Evolutionary conservation across 352 stramenopile species (phyloP), one percentile per base, ranked within the genome.

Genomic region (Blastocystis sp.): DNA sequence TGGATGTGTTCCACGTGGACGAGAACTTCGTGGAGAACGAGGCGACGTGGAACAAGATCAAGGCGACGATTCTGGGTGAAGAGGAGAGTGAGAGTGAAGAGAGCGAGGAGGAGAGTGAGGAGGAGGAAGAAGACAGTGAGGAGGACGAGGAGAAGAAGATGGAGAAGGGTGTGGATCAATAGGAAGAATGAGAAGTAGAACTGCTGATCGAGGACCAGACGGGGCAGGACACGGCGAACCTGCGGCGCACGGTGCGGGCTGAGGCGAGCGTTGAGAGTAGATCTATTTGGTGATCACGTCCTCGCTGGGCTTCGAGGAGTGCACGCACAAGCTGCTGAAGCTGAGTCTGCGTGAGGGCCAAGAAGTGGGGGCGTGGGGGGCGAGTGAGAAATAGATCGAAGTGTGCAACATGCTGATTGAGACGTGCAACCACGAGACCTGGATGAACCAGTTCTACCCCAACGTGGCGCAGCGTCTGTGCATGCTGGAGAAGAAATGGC

Each of bases 241-340:
- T 99, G 69, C 94, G 96, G 9, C 93, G 96, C 53, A 98, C 95
- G 0, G 74, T 84, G 23, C 9, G 4, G 38, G 23, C 1, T 28
- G 9, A 53, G 5, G 17, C 10, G 0, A 14, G 21, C 10, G 10
- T 11, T 84, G 34, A 67, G 9, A 69, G n/a, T 66, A 84, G 38
- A 98, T 99, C 87, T 99, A 99, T 90, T 90, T 99, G 76, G 99
- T 96, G 10, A 99, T 99, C 90, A 99, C 99, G 96, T 98, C 94
- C 38, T 98, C 94, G 90, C 96, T 98, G 23, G 96, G 94, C 2
- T 98, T 98, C 91, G 97, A 99, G 91, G 97, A 99, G 90, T 98
- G 95, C 82, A 94, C 94, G 10, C 97, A 99, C 92, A 99, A 99
- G 91, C 91, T 99, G 23, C 93, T 98, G 65, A 97, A 98, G 90